Evolutionary conservation across 441 rosid species (phyloP).

Genomic region (Euphorbia schlechtendalii): DNA sequence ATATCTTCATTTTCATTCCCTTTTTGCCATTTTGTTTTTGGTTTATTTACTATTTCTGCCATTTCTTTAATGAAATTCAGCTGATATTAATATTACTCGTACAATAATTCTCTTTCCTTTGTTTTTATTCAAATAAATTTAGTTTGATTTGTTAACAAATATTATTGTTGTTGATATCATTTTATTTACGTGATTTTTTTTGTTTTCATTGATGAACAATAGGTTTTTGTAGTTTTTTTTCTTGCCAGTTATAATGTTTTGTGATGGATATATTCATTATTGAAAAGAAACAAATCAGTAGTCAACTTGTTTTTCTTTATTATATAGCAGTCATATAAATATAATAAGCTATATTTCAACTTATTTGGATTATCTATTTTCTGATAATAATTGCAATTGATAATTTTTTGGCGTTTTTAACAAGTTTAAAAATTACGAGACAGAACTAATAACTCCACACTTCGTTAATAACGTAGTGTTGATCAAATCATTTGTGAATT

Average conservation of each 20-base stretch:
- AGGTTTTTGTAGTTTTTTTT: neutral
- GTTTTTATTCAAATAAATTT: constrained; percentile 6
- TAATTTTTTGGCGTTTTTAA: too few relatives aligned
- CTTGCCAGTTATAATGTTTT: neutral
- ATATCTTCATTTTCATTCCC: constrained; percentile 18
- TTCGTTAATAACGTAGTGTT: too few relatives aligned
- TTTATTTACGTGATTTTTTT: neutral
- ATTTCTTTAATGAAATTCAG: neutral
- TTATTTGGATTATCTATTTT: too few relatives aligned
- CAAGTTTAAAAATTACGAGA: too few relatives aligned
- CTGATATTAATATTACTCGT: neutral
- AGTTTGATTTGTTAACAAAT: neutral
- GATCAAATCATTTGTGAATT: too few relatives aligned
- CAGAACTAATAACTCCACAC: too few relatives aligned
- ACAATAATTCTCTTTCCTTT: constrained; percentile 9
- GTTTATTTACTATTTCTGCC: constrained; percentile 23
- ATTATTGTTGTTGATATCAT: too few relatives aligned
- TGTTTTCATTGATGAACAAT: too few relatives aligned
- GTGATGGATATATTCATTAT: neutral
- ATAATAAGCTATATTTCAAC: too few relatives aligned
- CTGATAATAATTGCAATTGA: too few relatives aligned
- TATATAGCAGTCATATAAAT: too few relatives aligned
- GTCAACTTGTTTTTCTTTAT: too few relatives aligned
- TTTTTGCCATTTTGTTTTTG: constrained; percentile 11
- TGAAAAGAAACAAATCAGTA: neutral